These are phyloP conservation scores for Nicotiana tabacum DNA, from an alignment of 257 asterid genomes.

Conservation along the genomic window DNA sequence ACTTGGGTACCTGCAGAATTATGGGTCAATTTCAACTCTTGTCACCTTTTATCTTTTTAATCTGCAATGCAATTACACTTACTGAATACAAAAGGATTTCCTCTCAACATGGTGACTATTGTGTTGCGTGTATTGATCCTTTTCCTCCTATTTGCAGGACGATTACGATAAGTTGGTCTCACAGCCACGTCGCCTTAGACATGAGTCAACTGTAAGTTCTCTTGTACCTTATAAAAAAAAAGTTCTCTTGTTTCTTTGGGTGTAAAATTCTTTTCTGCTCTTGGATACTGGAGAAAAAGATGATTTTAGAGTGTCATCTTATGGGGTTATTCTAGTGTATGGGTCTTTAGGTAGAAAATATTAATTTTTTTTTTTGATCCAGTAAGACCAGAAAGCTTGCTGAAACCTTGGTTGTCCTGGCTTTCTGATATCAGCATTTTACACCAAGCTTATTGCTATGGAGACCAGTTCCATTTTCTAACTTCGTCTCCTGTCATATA, in stretches of 20 bases:
- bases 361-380: neutral
- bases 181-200: constrained; percentile 65
- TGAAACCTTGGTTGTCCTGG: neutral
- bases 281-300: neutral
- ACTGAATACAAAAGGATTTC: neutral
- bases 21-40: neutral
- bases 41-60: neutral
- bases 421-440: neutral
- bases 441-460: neutral
- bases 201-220: constrained; percentile 85
- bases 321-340: neutral
- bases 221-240: neutral
- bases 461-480: neutral
- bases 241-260: constrained; percentile 28
- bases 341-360: neutral
- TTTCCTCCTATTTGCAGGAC: constrained; percentile 47
- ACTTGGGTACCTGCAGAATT: neutral
- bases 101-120: neutral
- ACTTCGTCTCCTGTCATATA: neutral
- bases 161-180: constrained; percentile 70
- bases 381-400: neutral
- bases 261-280: constrained; percentile 4
- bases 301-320: neutral
- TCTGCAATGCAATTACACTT: neutral
- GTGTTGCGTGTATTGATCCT: neutral